Percentiles rank a stretch among this genome's conserved stretches.
Evolutionary conservation across 1,284 basidiomycete species (phyloP).

Genomic region (Austroboletus niveus): DNA sequence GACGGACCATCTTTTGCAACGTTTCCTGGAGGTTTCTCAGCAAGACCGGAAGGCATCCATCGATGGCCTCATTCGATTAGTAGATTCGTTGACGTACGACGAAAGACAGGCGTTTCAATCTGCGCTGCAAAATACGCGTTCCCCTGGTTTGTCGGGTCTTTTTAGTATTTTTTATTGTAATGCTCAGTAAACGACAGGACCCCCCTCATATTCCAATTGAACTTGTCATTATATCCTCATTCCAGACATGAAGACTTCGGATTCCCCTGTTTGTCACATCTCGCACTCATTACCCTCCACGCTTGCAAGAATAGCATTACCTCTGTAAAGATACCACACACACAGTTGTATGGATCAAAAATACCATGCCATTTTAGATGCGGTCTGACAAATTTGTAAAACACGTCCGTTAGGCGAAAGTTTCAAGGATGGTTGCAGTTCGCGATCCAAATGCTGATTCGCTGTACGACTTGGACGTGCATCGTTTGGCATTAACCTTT

Average conservation of each 20-base stretch:
- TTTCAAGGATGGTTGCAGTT: too few species aligned
- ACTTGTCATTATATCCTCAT: slow-evolving; percentile 2
- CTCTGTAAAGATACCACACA: slow-evolving; percentile 21
- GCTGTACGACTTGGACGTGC: too few species aligned
- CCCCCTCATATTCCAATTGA: slow-evolving; percentile 37
- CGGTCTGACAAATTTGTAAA: not conserved
- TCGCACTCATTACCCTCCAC: not conserved
- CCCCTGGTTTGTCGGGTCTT: slow-evolving; percentile 45
- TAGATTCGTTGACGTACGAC: slow-evolving; percentile 69
- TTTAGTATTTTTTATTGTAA: not conserved
- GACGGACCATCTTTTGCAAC: slow-evolving; percentile 61
- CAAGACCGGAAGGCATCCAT: slow-evolving; percentile 71
- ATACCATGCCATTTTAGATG: too few species aligned
- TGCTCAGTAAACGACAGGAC: slow-evolving; percentile 25
- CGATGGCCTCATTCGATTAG: slow-evolving; percentile 63
- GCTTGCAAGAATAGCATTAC: slow-evolving; percentile 5
- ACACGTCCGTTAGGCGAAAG: not conserved
- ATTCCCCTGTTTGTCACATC: slow-evolving; percentile 1
- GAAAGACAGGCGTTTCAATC: slow-evolving; percentile 64
- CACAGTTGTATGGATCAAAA: slow-evolving; percentile 18
- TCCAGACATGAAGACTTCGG: not conserved
- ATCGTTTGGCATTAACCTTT: too few species aligned
- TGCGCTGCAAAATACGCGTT: slow-evolving; percentile 58
- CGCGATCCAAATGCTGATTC: too few species aligned
- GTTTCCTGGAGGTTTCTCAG: slow-evolving; percentile 59